Conservation (phyloP, 306 rosid genomes). For the Rosa multiflora region DNA sequence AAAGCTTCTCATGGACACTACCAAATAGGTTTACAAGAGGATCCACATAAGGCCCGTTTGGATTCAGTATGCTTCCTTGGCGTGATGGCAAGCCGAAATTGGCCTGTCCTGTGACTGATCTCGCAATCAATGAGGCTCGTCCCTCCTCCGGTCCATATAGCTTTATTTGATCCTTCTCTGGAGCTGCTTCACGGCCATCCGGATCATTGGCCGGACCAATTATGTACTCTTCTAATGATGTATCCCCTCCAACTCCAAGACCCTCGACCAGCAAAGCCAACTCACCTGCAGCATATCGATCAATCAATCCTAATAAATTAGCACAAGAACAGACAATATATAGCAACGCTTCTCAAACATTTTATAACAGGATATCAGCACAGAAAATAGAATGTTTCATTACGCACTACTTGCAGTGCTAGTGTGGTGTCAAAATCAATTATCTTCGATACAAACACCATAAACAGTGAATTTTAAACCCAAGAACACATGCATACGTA, state of each 20-base stretch:
- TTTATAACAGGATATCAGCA: background rate
- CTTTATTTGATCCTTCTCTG: conserved; percentile 34
- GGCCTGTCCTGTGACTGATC: conserved; percentile 32
- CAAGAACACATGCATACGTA: background rate
- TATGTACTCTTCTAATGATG: conserved; percentile 45
- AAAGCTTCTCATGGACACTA: conserved; percentile 41
- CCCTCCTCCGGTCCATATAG: conserved; percentile 41
- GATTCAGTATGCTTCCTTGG: conserved; percentile 37
- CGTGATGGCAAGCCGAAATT: conserved; percentile 29
- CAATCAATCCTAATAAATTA: background rate
- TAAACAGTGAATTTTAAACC: background rate
- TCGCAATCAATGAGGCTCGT: conserved; percentile 30
- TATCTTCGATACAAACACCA: background rate
- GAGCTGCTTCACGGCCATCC: conserved; percentile 13
- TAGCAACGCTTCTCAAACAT: background rate
- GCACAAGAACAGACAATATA: background rate
- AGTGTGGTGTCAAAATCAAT: too few relatives aligned
- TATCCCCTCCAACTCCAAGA: conserved; percentile 37
- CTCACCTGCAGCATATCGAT: conserved; percentile 32
- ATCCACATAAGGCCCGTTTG: conserved; percentile 28
- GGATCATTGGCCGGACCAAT: conserved; percentile 31
- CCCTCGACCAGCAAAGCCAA: conserved; percentile 43
- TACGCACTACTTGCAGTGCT: too few relatives aligned
- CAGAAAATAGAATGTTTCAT: background rate
- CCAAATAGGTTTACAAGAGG: conserved; percentile 47